Base-by-base conservation (phyloP, 352 stramenopile species). In the Phytophthora litchii region DNA sequence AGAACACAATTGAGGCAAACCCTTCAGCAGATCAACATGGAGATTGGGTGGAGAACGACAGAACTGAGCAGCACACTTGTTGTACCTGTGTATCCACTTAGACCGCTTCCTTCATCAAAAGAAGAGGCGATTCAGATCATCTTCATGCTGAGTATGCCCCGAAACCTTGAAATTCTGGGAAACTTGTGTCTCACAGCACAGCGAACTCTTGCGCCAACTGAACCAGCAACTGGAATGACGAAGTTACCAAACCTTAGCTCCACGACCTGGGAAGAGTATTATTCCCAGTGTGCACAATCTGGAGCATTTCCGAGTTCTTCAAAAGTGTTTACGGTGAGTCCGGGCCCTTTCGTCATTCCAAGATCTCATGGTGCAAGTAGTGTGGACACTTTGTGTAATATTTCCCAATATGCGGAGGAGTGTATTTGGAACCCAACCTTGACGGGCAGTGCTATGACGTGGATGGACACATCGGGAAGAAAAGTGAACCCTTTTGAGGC, bases 351-450 rank as follows among this genome's bases (percentile, higher is more conserved):
- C 36, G 4, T 53, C 48, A 37, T 27, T 5, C 23, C 23, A 27
- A 27, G 23, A 27, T 27, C 23, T 27, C 23, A 27, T 27, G 23
- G 23, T 27, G 23, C 23, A 27, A 27, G 23, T 27, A 27, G 23
- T 27, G 62, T 66, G 13, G 62, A 65, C 27, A 36, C 54, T 3
- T 16, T 76, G 37, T 21, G 34, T 4, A 60, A 4, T 45, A 12
- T 67, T 27, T 14, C 21, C n/a, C 48, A 76, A 25, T 54, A 67
- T 21, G 56, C 43, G 0, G 41, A 16, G 0, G 35, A 64, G 9
- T 88, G 78, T 35, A 51, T 86, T 6, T 86, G 75, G 75, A 67
- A 72, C 54, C 81, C 74, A 3, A 38, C 11, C 0, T 47, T 76
- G 1, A 3, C 9, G 4, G 59, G 50, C 0, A 77, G 58, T 8